A percentile compares a stretch with the other conserved stretches of the same genome.
Evolutionary conservation across 2,329 filamentous ascomycete species (phyloP).

Genomic region (Xylariaceae sp.): DNA sequence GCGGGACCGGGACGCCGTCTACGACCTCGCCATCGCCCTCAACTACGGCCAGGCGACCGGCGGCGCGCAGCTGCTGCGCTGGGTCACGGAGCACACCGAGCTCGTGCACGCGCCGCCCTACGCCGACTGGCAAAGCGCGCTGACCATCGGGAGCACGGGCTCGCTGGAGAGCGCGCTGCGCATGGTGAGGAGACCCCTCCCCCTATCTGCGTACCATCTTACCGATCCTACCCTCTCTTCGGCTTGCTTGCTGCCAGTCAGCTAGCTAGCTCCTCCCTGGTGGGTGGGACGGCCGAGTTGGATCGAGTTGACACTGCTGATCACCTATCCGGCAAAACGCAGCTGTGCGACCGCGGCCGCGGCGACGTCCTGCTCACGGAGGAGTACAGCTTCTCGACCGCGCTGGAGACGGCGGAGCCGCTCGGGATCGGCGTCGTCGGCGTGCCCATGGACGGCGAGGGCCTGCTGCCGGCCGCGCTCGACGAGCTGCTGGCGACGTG

Average conservation of each 20-base stretch:
- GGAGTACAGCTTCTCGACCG: constrained; percentile 82
- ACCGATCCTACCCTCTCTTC: too few relatives aligned
- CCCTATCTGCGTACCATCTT: too few relatives aligned
- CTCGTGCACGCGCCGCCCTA: constrained; percentile 83
- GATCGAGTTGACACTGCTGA: too few relatives aligned
- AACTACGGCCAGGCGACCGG: constrained; percentile 91
- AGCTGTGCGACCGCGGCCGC: constrained; percentile 60
- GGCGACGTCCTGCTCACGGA: constrained; percentile 78
- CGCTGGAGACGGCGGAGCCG: constrained; percentile 49
- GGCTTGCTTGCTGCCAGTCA: too few relatives aligned
- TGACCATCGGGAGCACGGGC: constrained; percentile 81
- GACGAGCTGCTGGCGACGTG: constrained; percentile 44
- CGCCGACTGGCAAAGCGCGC: constrained; percentile 76
- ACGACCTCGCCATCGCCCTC: constrained; percentile 78
- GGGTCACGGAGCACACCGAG: constrained; percentile 91
- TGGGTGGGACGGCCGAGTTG: too few relatives aligned
- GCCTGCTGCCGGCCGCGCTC: constrained; percentile 43
- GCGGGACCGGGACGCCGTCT: constrained; percentile 27
- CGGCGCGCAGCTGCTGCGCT: constrained; percentile 79
- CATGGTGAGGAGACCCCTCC: too few relatives aligned
- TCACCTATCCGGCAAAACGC: too few relatives aligned
- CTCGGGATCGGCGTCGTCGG: constrained; percentile 46
- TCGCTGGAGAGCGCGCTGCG: constrained; percentile 77
- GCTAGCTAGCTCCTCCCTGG: too few relatives aligned
- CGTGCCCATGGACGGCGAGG: constrained; percentile 44